phyloP scores from a whole-genome alignment of 2,329 filamentous ascomycete species.

The Aspergillus quadricinctus region DNA sequence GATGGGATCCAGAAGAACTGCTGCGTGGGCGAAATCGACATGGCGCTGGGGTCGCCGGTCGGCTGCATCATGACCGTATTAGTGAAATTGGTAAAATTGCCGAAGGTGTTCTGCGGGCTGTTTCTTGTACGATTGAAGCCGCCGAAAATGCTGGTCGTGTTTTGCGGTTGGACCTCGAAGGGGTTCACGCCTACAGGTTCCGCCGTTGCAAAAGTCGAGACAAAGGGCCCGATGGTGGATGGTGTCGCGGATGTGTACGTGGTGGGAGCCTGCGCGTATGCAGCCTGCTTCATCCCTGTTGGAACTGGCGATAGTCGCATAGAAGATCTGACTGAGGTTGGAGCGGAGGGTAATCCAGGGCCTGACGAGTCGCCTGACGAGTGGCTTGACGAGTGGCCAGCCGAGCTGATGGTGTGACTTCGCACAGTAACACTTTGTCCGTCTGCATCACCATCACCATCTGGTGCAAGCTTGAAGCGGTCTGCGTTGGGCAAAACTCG shows the following conservation, averaged over 20 bases:
- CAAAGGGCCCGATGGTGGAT: not conserved
- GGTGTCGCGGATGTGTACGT: not conserved
- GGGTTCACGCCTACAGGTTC: not conserved
- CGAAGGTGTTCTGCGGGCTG: not conserved
- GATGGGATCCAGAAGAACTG: not conserved
- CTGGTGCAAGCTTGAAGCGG: conserved; percentile 2
- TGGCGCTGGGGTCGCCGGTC: not conserved
- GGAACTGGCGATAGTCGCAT: not conserved
- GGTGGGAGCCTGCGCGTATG: not conserved
- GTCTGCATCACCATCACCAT: not conserved
- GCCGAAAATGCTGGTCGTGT: not conserved
- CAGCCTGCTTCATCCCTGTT: not conserved
- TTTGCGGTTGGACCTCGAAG: not conserved
- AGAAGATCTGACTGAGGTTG: not conserved
- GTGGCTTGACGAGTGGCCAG: not conserved
- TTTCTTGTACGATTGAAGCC: not conserved
- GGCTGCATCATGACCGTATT: not conserved
- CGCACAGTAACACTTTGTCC: not conserved
- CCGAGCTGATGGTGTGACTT: not conserved
- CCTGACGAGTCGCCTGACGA: not conserved
- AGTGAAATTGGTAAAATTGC: not conserved
- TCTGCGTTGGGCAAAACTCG: not conserved
- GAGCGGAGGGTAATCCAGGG: not conserved
- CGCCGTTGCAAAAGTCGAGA: not conserved
- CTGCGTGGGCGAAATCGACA: not conserved